Base-by-base conservation (phyloP, 768 basidiomycete genomes). In the Filobasidium wieringae region DNA sequence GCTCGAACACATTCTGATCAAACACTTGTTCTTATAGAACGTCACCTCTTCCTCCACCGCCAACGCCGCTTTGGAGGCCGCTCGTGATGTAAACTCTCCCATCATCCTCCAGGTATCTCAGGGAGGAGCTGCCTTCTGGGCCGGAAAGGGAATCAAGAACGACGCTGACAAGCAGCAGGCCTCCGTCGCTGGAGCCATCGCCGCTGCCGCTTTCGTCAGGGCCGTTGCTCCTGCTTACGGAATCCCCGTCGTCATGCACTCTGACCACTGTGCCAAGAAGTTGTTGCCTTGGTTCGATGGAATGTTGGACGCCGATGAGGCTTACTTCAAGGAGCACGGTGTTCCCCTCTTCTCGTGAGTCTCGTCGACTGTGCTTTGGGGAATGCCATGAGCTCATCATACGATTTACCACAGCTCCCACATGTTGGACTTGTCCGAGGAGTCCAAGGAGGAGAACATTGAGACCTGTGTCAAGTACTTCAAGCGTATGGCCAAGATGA, bases 31-130 rank as follows among this genome's bases (percentile, higher is more conserved):
- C 36, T 55, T 43, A 4, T 40, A 95, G 91, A 99, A 99, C 71
- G 85, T 89, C 45, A 97, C 95, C 43, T 97, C 93, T 17, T 92
- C 93, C 11, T 99, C 93, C 30, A 85, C 84, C 36, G 91, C 84
- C 53, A 93, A 96, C 74, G 89, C 92, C 56, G 86, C 84, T 58
- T 84, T 99, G 63, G 93, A 99, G 77, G 93, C 90, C 57, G 93
- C 93, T 51, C 84, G 90, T 64, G 95, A 96, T 74, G 82, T 87
- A 80, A 96, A 97, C 75, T 80, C 93, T 30, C 93, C 93, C 59
- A 91, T 99, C 77, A 97, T 99, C 76, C 78, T 96, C 68, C 95
- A 97, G 73, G 84, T 92, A 63, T 99, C 95, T 55, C 92, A 99
- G 74, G 95, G 95, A 57, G 95, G 95, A 68, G 81, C 83, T 61